phyloP scores from a whole-genome alignment of 352 stramenopile species.

The Phytophthora pistaciae region DNA sequence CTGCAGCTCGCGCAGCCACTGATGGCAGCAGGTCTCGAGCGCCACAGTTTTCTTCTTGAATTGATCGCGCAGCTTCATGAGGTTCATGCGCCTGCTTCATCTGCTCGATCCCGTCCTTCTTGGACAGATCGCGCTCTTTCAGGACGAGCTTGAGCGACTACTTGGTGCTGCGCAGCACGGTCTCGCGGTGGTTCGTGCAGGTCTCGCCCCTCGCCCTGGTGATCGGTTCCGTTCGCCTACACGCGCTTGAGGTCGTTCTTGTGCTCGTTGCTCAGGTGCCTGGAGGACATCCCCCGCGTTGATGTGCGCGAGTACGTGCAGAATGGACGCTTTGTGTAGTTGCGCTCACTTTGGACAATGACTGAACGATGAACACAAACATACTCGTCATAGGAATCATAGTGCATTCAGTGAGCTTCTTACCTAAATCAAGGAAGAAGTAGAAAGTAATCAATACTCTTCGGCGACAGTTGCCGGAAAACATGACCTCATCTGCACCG shows the following conservation, averaged over 20 bases:
- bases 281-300: no score
- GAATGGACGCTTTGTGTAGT: no score
- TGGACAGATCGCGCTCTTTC: slow-evolving; percentile 87
- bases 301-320: no score
- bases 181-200: slow-evolving; percentile 72
- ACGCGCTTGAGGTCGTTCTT: slow-evolving; percentile 94
- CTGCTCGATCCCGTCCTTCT: slow-evolving; percentile 89
- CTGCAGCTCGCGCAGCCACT: slow-evolving; percentile 73
- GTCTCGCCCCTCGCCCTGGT: slow-evolving; percentile 83
- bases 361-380: no score
- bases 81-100: slow-evolving; percentile 93
- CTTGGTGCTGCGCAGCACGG: slow-evolving; percentile 74
- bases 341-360: no score
- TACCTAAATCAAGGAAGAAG: no score
- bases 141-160: slow-evolving; percentile 80
- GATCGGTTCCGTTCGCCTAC: slow-evolving; percentile 60
- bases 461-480: no score
- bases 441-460: no score
- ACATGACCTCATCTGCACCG: no score
- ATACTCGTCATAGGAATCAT: no score
- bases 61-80: slow-evolving; percentile 91
- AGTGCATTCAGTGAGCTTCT: no score
- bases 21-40: slow-evolving; percentile 79
- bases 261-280: slow-evolving; percentile 96
- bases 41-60: slow-evolving; percentile 90